Percentiles rank a stretch among this genome's conserved stretches.
Evolutionary conservation across 352 stramenopile genomes (phyloP).

Genomic region (Globisporangium mamillatum): DNA sequence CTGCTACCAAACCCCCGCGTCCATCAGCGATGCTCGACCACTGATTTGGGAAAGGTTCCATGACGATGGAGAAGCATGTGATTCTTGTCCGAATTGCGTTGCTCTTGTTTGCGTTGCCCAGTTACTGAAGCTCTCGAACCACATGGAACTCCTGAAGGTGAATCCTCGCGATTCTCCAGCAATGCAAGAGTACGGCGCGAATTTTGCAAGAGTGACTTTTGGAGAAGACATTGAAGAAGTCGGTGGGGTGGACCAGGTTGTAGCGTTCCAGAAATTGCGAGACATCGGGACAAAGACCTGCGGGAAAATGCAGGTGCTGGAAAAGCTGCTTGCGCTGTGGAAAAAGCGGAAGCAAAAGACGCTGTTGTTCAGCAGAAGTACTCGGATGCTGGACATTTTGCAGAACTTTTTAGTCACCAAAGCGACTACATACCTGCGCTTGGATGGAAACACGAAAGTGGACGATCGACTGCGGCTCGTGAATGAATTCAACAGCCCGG

Average conservation of each 20-base stretch:
- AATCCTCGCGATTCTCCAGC: slow-evolving; percentile 50
- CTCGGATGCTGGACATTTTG: slow-evolving; percentile 79
- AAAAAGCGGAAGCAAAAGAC: slow-evolving; percentile 63
- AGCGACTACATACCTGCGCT: slow-evolving; percentile 50
- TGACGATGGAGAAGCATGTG: slow-evolving; percentile 37
- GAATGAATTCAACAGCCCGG: slow-evolving; percentile 64
- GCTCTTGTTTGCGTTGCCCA: slow-evolving; percentile 69
- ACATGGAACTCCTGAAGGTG: slow-evolving; percentile 78
- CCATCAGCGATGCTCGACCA: slow-evolving; percentile 15
- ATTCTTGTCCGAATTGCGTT: slow-evolving; percentile 70
- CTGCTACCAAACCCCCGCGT: slow-evolving; percentile 50
- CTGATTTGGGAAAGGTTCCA: slow-evolving; percentile 74
- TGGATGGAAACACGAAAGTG: slow-evolving; percentile 75
- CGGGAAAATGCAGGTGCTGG: slow-evolving; percentile 78
- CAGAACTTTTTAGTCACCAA: slow-evolving; percentile 75
- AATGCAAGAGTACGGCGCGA: slow-evolving; percentile 50
- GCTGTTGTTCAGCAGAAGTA: slow-evolving; percentile 76
- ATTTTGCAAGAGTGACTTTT: slow-evolving; percentile 61
- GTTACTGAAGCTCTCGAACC: slow-evolving; percentile 75
- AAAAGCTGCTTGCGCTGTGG: slow-evolving; percentile 67
- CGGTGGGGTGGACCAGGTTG: slow-evolving; percentile 56
- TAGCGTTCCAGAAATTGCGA: slow-evolving; percentile 52
- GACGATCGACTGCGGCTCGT: slow-evolving; percentile 73
- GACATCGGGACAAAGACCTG: slow-evolving; percentile 67
- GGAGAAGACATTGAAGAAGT: slow-evolving; percentile 49